Evolutionary conservation across 1,284 basidiomycete genomes (phyloP).

Genomic region (Ceratobasidium sp.): DNA sequence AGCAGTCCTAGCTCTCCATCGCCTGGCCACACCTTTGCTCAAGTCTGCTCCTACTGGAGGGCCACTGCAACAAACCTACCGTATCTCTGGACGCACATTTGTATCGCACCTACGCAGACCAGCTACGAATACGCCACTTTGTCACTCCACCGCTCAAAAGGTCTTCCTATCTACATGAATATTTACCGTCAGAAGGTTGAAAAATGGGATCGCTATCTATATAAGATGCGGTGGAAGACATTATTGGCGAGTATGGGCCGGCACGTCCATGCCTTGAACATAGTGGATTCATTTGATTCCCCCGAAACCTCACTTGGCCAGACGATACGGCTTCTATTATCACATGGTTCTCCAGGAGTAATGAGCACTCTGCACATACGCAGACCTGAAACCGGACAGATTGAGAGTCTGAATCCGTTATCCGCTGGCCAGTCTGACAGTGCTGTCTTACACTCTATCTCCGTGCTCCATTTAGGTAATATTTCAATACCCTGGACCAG

Average conservation of each 20-base stretch:
- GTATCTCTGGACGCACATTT: neutral
- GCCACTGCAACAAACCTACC: neutral
- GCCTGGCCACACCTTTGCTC: neutral
- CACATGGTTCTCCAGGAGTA: neutral
- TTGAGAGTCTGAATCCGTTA: neutral
- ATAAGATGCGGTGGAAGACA: neutral
- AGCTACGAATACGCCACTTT: neutral
- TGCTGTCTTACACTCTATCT: neutral
- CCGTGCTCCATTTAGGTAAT: neutral
- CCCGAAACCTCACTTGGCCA: neutral
- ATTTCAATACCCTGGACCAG: neutral
- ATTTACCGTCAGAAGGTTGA: neutral
- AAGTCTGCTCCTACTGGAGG: neutral
- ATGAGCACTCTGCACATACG: neutral
- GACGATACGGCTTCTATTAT: neutral
- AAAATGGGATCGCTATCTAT: neutral
- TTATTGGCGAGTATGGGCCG: neutral
- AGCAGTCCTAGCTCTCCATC: neutral
- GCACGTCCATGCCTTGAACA: neutral
- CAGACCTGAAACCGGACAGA: no score
- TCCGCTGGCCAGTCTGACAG: neutral
- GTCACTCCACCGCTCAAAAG: neutral
- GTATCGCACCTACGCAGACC: neutral
- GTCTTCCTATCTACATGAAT: neutral
- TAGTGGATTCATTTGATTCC: neutral